A percentile compares a stretch with the other conserved stretches of the same genome.
These are phyloP conservation scores for Tilletia setariae DNA, from an alignment of 1,284 basidiomycete genomes.

Conservation along the genomic window DNA sequence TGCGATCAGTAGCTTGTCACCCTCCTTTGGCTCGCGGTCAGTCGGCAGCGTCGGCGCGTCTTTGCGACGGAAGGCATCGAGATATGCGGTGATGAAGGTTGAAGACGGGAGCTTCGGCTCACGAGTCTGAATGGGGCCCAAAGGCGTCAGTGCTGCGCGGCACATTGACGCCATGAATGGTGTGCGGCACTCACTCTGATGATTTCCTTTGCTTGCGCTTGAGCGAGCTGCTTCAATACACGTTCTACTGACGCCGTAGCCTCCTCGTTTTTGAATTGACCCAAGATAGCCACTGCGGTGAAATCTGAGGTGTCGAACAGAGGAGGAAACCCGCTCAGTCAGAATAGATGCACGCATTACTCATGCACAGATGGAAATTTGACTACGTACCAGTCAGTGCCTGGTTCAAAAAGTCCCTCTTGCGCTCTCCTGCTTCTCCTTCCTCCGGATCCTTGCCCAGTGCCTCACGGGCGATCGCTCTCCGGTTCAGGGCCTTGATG, in stretches of 20 bases:
- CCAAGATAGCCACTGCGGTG: slow-evolving; percentile 90
- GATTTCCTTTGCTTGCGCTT: slow-evolving; percentile 70
- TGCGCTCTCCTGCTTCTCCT: slow-evolving; percentile 37
- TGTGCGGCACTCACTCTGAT: slow-evolving; percentile 55
- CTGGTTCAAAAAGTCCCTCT: slow-evolving; percentile 35
- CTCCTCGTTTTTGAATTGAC: slow-evolving; percentile 79
- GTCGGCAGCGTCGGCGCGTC: slow-evolving; percentile 73
- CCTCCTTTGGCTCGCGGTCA: slow-evolving; percentile 62
- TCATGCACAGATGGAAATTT: not conserved
- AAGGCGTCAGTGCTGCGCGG: slow-evolving; percentile 29
- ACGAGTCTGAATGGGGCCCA: slow-evolving; percentile 63
- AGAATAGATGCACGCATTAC: not conserved
- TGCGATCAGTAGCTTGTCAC: slow-evolving; percentile 77
- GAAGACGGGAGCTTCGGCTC: slow-evolving; percentile 81
- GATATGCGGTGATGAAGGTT: slow-evolving; percentile 92
- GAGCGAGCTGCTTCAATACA: slow-evolving; percentile 79
- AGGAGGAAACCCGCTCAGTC: not conserved
- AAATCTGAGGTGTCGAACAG: slow-evolving; percentile 73
- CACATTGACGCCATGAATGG: slow-evolving; percentile 27
- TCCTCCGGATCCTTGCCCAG: slow-evolving; percentile 70
- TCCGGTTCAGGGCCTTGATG: slow-evolving; percentile 90
- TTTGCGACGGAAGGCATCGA: slow-evolving; percentile 88
- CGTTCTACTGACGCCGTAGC: slow-evolving; percentile 83
- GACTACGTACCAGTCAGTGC: slow-evolving; percentile 4
- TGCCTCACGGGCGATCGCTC: slow-evolving; percentile 79